Evolutionary conservation across 495 filamentous ascomycete species (phyloP).

Genomic region (Penicillium coffeae): DNA sequence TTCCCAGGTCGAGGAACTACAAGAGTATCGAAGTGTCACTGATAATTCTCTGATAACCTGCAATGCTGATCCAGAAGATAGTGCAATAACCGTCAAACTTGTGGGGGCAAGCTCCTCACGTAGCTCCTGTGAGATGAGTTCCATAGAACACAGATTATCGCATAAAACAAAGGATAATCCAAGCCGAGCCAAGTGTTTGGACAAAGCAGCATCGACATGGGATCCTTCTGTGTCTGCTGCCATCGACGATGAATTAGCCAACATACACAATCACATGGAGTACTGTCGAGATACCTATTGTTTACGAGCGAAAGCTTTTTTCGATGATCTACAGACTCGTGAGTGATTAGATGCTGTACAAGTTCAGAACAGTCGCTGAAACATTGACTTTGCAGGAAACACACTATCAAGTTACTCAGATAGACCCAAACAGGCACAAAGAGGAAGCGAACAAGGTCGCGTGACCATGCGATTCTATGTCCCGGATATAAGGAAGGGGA

Average conservation of each 20-base stretch:
- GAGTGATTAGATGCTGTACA: slow-evolving; percentile 1
- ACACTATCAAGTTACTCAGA: neutral
- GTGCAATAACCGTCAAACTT: no score
- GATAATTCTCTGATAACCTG: no score
- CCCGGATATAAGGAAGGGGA: slow-evolving; percentile 1
- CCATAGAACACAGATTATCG: slow-evolving; percentile 2
- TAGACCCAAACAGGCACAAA: neutral
- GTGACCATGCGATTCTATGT: slow-evolving; percentile 6
- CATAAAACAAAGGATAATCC: slow-evolving; percentile 2
- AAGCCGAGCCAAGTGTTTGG: neutral
- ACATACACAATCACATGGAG: slow-evolving; percentile 3
- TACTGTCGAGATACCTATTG: slow-evolving; percentile 2
- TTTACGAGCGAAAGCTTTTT: slow-evolving; percentile 5
- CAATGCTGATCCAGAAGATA: no score
- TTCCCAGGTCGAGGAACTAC: no score
- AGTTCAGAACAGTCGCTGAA: neutral
- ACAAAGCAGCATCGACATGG: slow-evolving; percentile 2
- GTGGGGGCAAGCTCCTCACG: no score
- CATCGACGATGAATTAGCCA: slow-evolving; percentile 2
- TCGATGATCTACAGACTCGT: slow-evolving; percentile 1
- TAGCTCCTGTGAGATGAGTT: no score
- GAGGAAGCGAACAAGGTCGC: slow-evolving; percentile 4
- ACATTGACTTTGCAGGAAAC: slow-evolving; percentile 1
- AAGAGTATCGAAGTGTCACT: no score
- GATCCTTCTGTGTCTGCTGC: slow-evolving; percentile 2